Evolutionary conservation across 2,329 filamentous ascomycete genomes (phyloP).

Genomic region (Furcasterigmium sp.): DNA sequence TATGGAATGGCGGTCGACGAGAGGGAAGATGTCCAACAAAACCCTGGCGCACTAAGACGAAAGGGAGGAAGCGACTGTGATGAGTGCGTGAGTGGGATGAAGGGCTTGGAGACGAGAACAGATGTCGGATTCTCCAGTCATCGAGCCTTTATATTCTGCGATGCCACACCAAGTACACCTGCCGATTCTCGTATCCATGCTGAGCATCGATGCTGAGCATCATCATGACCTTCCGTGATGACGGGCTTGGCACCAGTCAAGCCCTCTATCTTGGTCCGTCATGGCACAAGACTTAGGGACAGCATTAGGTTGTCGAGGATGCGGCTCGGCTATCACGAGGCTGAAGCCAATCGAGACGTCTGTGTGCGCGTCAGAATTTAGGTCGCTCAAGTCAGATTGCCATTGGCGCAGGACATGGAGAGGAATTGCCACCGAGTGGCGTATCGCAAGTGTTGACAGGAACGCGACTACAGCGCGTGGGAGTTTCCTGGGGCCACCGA

Average conservation of each 20-base stretch:
- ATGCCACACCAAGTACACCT: not conserved
- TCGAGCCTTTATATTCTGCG: slow-evolving; percentile 1
- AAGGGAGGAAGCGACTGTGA: slow-evolving; percentile 3
- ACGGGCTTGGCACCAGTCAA: not conserved
- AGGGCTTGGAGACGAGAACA: slow-evolving; percentile 5
- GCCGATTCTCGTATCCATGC: not conserved
- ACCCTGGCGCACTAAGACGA: slow-evolving; percentile 6
- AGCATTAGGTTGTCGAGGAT: slow-evolving; percentile 3
- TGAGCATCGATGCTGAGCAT: not conserved
- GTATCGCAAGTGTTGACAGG: too few species aligned
- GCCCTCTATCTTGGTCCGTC: too few species aligned
- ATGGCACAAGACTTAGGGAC: too few species aligned
- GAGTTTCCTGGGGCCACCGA: too few species aligned
- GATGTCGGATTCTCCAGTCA: not conserved
- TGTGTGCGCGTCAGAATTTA: too few species aligned
- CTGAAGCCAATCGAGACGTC: slow-evolving; percentile 1
- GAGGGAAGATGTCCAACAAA: slow-evolving; percentile 4
- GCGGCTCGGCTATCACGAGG: slow-evolving; percentile 5
- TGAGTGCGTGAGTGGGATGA: slow-evolving; percentile 9
- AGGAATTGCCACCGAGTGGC: too few species aligned
- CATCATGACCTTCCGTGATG: not conserved
- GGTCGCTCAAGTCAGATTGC: too few species aligned
- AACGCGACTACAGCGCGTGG: too few species aligned
- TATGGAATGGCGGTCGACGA: slow-evolving; percentile 8
- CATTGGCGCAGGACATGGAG: too few species aligned